Evolutionary conservation across 225 moss, liverwort and hornwort species (phyloP).

Genomic region (Bryum argenteum): DNA sequence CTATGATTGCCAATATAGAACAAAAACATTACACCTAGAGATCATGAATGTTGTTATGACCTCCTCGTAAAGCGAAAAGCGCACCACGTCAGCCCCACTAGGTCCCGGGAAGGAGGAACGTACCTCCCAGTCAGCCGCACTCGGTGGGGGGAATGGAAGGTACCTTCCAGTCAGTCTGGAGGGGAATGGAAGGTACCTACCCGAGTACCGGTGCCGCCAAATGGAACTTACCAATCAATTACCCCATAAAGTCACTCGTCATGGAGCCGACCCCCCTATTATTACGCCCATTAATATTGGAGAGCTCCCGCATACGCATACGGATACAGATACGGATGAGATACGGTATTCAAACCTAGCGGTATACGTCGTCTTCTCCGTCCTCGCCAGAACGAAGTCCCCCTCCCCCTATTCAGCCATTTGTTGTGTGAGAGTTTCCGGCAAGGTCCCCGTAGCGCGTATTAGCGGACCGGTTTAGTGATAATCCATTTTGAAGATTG

Average conservation of each 20-base stretch:
- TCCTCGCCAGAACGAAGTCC: neutral
- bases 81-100: constrained; percentile 14
- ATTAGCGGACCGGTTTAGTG: constrained; percentile 23
- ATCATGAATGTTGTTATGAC: too few species aligned
- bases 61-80: neutral
- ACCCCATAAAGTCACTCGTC: constrained; percentile 29
- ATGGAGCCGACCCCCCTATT: constrained; percentile 26
- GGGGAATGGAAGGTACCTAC: too few species aligned
- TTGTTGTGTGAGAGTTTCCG: neutral
- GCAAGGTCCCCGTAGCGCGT: neutral
- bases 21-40: too few species aligned
- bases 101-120: neutral
- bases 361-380: constrained; percentile 1
- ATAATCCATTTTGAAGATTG: neutral
- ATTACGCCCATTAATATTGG: constrained; percentile 20
- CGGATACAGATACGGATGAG: rapidly evolving
- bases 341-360: constrained; percentile 18
- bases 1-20: too few species aligned
- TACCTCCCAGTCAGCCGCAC: too few species aligned
- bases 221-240: constrained; percentile 37
- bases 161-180: too few species aligned
- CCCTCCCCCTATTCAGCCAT: neutral
- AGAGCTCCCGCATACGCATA: neutral
- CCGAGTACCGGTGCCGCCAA: constrained; percentile 10
- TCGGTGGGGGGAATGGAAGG: too few species aligned